Percentiles rank a stretch among this genome's conserved stretches.
Evolutionary conservation across 192 early-diverging fungal species (phyloP).

Genomic region (Dissophora ornata): DNA sequence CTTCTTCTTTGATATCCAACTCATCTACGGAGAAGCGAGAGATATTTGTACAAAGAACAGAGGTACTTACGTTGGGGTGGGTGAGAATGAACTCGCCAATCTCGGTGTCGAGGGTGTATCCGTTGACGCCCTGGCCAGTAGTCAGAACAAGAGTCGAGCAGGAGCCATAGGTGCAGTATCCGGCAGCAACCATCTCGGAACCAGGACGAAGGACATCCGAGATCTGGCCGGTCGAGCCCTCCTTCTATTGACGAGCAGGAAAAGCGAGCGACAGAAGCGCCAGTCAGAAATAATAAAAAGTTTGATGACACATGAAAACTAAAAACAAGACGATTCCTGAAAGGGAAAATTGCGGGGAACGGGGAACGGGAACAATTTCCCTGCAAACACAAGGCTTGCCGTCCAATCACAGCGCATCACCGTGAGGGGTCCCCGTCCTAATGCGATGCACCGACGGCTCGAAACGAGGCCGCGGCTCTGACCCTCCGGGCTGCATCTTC

Average conservation of each 20-base stretch:
- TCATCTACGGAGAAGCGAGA: too few relatives aligned
- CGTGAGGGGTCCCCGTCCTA: too few relatives aligned
- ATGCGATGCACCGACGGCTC: too few relatives aligned
- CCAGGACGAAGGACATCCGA: slow-evolving; percentile 91
- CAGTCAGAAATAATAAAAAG: background rate
- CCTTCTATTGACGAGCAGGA: slow-evolving; percentile 33
- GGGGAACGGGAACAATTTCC: background rate
- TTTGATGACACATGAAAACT: slow-evolving; percentile 7
- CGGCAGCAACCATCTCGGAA: slow-evolving; percentile 90
- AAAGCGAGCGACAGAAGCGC: too few relatives aligned
- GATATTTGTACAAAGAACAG: too few relatives aligned
- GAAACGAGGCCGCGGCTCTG: too few relatives aligned
- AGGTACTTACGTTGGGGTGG: slow-evolving; percentile 82
- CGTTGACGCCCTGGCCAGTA: slow-evolving; percentile 88
- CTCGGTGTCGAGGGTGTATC: slow-evolving; percentile 95
- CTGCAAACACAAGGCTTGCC: too few relatives aligned
- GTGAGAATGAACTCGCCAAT: slow-evolving; percentile 98
- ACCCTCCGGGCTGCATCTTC: too few relatives aligned
- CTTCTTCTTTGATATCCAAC: too few relatives aligned
- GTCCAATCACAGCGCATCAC: too few relatives aligned
- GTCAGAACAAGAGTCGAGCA: slow-evolving; percentile 86
- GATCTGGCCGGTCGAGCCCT: slow-evolving; percentile 61
- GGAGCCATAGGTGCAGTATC: slow-evolving; percentile 98
- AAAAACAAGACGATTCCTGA: background rate
- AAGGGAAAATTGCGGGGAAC: slow-evolving; percentile 25